These are phyloP conservation scores for Saccharomyces hybrid DNA, from an alignment of 1,139 yeast genomes.

Conservation along the genomic window DNA sequence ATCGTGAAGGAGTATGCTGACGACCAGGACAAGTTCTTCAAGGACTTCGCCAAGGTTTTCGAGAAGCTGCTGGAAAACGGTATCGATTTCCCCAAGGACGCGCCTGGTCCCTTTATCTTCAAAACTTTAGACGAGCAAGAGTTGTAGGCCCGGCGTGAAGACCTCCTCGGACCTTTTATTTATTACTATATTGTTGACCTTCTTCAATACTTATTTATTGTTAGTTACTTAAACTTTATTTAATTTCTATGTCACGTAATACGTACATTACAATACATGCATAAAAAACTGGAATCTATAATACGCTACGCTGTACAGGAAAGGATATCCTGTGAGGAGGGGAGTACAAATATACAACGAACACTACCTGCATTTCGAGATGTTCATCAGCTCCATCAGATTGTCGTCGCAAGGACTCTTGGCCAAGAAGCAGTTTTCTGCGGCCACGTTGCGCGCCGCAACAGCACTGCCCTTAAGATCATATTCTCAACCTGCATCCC, in stretches of 20 bases:
- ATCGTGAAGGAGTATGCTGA: conserved; percentile 67
- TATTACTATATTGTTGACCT: too few relatives aligned
- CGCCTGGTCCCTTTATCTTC: conserved; percentile 42
- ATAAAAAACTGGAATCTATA: too few relatives aligned
- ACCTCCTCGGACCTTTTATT: too few relatives aligned
- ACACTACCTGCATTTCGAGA: neutral
- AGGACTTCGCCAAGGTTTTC: conserved; percentile 65
- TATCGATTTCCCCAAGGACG: conserved; percentile 47
- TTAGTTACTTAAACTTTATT: too few relatives aligned
- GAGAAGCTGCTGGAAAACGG: conserved; percentile 69
- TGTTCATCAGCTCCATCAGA: neutral
- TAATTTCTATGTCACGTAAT: too few relatives aligned
- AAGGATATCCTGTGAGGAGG: too few relatives aligned
- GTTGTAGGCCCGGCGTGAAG: conserved; percentile 2
- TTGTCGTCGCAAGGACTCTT: neutral
- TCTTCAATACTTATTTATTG: neutral
- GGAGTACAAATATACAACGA: neutral
- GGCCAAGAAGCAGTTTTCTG: neutral
- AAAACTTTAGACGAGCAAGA: conserved; percentile 66
- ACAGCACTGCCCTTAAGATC: neutral
- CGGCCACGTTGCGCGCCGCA: neutral
- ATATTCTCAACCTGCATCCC: neutral
- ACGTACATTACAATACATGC: too few relatives aligned
- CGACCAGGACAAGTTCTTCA: conserved; percentile 61
- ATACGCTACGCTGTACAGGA: too few relatives aligned